Evolutionary conservation across 2,329 filamentous ascomycete species (phyloP), one percentile per base, ranked within the genome.

Genomic region (Cercospora nicotianae): DNA sequence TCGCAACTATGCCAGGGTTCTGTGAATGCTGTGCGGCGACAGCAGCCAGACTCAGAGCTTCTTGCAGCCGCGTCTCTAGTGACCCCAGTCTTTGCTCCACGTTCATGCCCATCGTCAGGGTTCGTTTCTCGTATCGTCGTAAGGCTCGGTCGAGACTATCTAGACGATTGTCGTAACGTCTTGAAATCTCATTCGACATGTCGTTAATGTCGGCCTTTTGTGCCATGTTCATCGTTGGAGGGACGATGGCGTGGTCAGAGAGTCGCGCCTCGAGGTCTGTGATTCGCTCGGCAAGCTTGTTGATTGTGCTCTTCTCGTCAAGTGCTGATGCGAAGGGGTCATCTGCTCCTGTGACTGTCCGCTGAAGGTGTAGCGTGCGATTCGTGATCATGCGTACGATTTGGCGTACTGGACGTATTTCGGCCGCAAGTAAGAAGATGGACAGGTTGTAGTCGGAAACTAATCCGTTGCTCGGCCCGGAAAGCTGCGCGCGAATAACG

Each of bases 361-460:
- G 87, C 78, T 98, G 94, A 0, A 97, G 85, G 75, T 94, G 89
- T 8, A 96, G 82, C 2, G 93, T 97, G 36, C 92, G 87, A 13
- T 88, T 86, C 74, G 93, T 90, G 3, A 96, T 85, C 74, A 97
- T 86, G 76, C 90, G 92, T 69, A 97, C 87, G 28, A 96, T 81
- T 76, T 97, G 94, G 1, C 91, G 88, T 60, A 93, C 82, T 0
- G 94, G 94, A 3, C 92, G 89, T 30, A 97, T 83, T 80, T 98
- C 94, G 3, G 94, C 91, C 0, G 91, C 92, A 18, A 97, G 85
- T 2, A 97, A 83, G 79, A 97, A 98, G 63, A 98, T 92, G 12
- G 90, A 93, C 64, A 98, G 84, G 78, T 97, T 97, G 81, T 94
- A 96, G 79, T 97, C 92, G 4, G 93, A 96, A 6, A 98, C 90